phyloP scores from a whole-genome alignment of 208 protist species.

The Phytomonas serpens region DNA sequence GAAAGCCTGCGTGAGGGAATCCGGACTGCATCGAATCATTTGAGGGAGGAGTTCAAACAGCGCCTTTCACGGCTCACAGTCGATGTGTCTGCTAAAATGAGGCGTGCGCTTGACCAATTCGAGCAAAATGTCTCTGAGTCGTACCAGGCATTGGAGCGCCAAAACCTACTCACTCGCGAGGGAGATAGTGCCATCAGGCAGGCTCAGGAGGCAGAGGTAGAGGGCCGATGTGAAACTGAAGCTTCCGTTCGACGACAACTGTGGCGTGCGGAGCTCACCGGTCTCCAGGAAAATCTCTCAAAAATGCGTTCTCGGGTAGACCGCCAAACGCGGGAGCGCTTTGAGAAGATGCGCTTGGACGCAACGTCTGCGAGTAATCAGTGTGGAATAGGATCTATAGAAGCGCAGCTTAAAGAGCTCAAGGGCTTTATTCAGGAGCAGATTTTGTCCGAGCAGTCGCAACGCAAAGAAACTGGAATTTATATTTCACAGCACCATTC shows the following conservation, averaged over 20 bases:
- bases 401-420: neutral
- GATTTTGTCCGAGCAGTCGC: neutral
- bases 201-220: slow-evolving; percentile 2
- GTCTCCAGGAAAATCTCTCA: neutral
- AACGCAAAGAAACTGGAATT: neutral
- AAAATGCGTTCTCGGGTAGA: neutral
- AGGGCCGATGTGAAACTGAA: slow-evolving; percentile 3
- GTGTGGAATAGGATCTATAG: slow-evolving; percentile 1
- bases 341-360: neutral
- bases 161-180: slow-evolving; percentile 4
- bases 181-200: slow-evolving; percentile 7
- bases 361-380: neutral
- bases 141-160: slow-evolving; percentile 9
- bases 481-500: neutral
- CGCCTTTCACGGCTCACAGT: slow-evolving; percentile 15
- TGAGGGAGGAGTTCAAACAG: slow-evolving; percentile 13
- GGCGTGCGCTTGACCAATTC: slow-evolving; percentile 13
- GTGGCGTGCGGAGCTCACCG: neutral
- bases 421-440: neutral
- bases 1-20: slow-evolving; percentile 14
- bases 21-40: slow-evolving; percentile 12
- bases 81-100: slow-evolving; percentile 17
- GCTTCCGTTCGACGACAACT: slow-evolving; percentile 10
- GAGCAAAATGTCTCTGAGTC: slow-evolving; percentile 11
- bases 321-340: neutral